Percentiles rank a stretch among this genome's conserved stretches.
Evolutionary conservation across 176 grass and related monocot genomes (phyloP).

Genomic region (Paspalum vaginatum): DNA sequence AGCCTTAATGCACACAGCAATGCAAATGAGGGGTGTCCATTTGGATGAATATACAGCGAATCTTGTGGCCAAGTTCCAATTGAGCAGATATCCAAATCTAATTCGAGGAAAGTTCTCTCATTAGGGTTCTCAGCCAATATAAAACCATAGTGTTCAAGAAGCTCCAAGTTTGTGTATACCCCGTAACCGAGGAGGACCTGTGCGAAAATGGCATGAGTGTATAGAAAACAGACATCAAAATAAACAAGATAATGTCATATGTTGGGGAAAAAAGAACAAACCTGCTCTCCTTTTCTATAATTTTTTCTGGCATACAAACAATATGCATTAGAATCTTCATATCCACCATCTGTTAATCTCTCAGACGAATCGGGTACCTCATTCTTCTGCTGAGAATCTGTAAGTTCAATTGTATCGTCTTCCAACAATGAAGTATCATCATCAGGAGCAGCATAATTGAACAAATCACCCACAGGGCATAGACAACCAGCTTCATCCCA

Average conservation of each 20-base stretch:
- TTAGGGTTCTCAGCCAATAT: constrained; percentile 78
- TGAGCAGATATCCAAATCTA: constrained; percentile 64
- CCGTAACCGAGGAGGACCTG: constrained; percentile 90
- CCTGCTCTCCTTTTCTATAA: constrained; percentile 85
- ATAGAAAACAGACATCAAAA: constrained; percentile 1
- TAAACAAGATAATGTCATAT: constrained; percentile 7
- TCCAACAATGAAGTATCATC: constrained; percentile 41
- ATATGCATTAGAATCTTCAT: constrained; percentile 65
- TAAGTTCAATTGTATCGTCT: constrained; percentile 43
- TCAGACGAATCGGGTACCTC: constrained; percentile 30
- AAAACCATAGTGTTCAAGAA: constrained; percentile 96
- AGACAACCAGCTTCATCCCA: constrained; percentile 95
- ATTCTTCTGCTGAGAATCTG: constrained; percentile 32
- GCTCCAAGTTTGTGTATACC: constrained; percentile 81
- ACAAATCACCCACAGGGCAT: constrained; percentile 93
- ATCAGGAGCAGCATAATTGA: constrained; percentile 90
- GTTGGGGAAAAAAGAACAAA: constrained; percentile 23
- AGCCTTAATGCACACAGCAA: constrained; percentile 73
- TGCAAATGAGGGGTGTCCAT: constrained; percentile 77
- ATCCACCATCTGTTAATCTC: constrained; percentile 90
- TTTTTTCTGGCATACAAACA: constrained; percentile 84
- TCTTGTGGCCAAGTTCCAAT: constrained; percentile 60
- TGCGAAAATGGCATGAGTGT: constrained; percentile 6
- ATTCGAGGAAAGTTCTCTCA: constrained; percentile 77
- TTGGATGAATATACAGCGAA: constrained; percentile 75